phyloP scores from a whole-genome alignment of 345 rosid genomes.

The Rhodamnia argentea region DNA sequence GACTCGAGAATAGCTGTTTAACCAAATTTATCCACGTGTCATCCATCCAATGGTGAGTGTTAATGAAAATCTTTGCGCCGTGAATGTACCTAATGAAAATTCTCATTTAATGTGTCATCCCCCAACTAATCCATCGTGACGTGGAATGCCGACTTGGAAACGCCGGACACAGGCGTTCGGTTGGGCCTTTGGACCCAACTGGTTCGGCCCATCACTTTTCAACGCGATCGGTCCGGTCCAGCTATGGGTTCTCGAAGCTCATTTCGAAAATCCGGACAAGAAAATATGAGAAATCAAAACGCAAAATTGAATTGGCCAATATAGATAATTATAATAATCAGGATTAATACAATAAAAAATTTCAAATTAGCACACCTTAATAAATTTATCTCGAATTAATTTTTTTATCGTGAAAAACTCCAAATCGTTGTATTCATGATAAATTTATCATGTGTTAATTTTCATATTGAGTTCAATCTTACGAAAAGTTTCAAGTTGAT shows the following conservation, averaged over 20 bases:
- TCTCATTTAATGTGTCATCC: no score
- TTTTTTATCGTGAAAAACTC: no score
- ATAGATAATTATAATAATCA: neutral
- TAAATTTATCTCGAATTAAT: no score
- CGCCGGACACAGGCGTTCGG: neutral
- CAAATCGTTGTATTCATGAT: no score
- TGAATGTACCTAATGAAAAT: neutral
- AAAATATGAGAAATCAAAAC: neutral
- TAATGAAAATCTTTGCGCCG: neutral
- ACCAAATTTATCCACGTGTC: neutral
- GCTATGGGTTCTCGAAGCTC: fast-evolving
- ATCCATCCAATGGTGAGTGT: neutral
- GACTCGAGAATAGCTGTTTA: neutral
- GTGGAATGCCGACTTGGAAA: neutral
- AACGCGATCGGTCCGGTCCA: no score
- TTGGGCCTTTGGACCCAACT: neutral
- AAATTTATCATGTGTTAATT: no score
- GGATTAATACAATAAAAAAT: no score
- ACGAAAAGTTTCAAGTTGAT: no score
- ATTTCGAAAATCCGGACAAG: neutral
- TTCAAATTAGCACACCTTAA: no score
- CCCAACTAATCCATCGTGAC: no score
- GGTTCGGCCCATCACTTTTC: neutral
- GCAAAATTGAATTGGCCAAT: neutral
- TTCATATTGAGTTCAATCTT: no score